A percentile compares a stretch with the other conserved stretches of the same genome.
These are phyloP conservation scores for Argentina anserina DNA, from an alignment of 306 rosid species.

Conservation along the genomic window DNA sequence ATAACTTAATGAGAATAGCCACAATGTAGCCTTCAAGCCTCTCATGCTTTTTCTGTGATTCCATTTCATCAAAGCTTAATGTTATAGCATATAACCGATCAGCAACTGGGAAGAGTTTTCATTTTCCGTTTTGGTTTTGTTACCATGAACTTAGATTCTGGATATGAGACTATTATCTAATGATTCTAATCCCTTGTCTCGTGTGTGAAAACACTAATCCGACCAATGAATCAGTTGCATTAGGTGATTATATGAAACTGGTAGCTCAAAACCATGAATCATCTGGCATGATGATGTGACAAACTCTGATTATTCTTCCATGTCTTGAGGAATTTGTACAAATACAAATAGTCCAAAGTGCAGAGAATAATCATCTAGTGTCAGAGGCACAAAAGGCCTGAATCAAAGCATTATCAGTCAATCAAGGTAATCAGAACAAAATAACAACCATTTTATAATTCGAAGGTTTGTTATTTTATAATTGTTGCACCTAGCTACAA, in stretches of 20 bases:
- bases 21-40: no score
- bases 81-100: background rate
- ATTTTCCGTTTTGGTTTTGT: background rate
- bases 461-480: no score
- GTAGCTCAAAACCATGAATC: background rate
- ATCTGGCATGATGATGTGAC: background rate
- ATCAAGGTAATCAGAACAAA: constrained; percentile 5
- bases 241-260: background rate
- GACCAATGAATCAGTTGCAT: background rate
- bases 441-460: background rate
- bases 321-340: background rate
- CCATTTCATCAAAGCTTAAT: no score
- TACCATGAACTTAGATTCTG: background rate
- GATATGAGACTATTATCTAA: background rate
- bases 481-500: background rate
- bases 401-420: background rate
- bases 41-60: no score
- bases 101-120: background rate
- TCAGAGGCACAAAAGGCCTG: background rate
- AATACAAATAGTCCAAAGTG: background rate
- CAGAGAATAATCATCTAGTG: background rate
- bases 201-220: background rate
- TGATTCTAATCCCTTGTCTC: no score
- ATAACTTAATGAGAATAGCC: no score
- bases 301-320: background rate